Conservation (phyloP, 2,329 filamentous ascomycete species). For the Claviceps paspali region DNA sequence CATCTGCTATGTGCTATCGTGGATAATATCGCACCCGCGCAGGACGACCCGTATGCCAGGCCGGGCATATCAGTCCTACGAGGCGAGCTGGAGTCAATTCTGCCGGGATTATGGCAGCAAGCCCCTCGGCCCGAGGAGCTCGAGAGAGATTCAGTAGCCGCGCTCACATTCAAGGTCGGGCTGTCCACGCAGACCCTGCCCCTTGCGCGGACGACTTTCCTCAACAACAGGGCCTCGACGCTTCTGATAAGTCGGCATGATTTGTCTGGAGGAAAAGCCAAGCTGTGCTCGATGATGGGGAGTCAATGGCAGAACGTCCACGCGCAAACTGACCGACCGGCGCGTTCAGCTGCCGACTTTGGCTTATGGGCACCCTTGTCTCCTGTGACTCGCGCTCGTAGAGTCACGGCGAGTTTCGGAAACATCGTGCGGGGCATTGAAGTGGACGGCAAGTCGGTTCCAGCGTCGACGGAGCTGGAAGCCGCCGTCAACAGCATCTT, state of each 20-base stretch:
- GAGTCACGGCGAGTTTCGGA: conserved; percentile 51
- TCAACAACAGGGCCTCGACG: conserved; percentile 49
- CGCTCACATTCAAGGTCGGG: conserved; percentile 26
- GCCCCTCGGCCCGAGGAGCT: conserved; percentile 12
- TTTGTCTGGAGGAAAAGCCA: conserved; percentile 9
- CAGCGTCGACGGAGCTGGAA: conserved; percentile 62
- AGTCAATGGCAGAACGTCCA: conserved; percentile 25
- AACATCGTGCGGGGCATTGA: conserved; percentile 61
- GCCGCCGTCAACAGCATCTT: conserved; percentile 44
- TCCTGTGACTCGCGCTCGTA: conserved; percentile 46
- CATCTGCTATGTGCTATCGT: conserved; percentile 39
- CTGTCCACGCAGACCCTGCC: conserved; percentile 37
- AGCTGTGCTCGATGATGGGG: conserved; percentile 15
- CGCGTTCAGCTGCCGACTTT: conserved; percentile 11
- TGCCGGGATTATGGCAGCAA: conserved; percentile 31
- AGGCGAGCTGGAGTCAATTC: conserved; percentile 22
- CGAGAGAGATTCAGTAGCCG: conserved; percentile 22
- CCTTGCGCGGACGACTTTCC: conserved; percentile 64
- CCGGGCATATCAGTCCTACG: conserved; percentile 38
- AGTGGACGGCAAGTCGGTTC: conserved; percentile 28
- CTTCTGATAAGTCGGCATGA: conserved; percentile 27
- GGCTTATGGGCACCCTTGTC: conserved; percentile 33
- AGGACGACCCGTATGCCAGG: conserved; percentile 15
- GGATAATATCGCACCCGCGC: conserved; percentile 32
- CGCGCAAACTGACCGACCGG: conserved; percentile 11